Evolutionary conservation across 768 basidiomycete genomes (phyloP), one percentile per base, ranked within the genome.

Genomic region (Zangia roseola): DNA sequence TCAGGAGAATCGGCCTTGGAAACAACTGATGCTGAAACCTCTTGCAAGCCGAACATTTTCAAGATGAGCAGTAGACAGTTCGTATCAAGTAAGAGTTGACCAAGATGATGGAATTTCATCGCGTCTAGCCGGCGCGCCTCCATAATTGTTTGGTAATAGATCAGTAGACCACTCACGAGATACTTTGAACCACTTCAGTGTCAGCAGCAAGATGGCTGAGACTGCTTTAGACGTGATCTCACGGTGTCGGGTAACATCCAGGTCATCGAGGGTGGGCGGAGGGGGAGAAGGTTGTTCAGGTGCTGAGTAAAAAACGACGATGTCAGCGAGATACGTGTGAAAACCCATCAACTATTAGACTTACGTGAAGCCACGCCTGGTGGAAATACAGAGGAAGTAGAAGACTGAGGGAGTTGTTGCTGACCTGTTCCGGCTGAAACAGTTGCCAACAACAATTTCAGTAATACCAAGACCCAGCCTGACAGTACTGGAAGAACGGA

Each of bases 21-120:
- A n/a, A 90, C 74, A 6, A 99, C 88, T 5, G 86, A 82, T 16
- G 78, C 77, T 0, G 88, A 78, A 4, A 97, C 87, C 63, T 99
- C 97, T 65, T 94, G 91, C 54, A 97, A 68, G n/a, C 94, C 92
- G 67, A 98, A 97, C 87, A 97, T 97, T 74, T 97, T 97, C 58
- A 99, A 72, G 42, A 98, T 91, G 25, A 98, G 76, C 25, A 98
- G 73, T 12, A 97, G 70, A 63, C 94, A 95, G 60, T 98, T 98
- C 20, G 93, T 94, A 59, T 98, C 95, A 37, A 99, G 82, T 8
- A 99, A 74, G 28, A 92, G 81, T 67, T 95, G 94, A n/a, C 93
- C 93, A 20, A 99, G 77, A 67, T 97, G 93, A 68, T 99, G 94
- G 64, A 97, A 97, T 65, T 99, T 98, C 89, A 99, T 94, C 17